Base-by-base conservation (phyloP, 176 grass and related monocot species). In the Bromus sterilis region DNA sequence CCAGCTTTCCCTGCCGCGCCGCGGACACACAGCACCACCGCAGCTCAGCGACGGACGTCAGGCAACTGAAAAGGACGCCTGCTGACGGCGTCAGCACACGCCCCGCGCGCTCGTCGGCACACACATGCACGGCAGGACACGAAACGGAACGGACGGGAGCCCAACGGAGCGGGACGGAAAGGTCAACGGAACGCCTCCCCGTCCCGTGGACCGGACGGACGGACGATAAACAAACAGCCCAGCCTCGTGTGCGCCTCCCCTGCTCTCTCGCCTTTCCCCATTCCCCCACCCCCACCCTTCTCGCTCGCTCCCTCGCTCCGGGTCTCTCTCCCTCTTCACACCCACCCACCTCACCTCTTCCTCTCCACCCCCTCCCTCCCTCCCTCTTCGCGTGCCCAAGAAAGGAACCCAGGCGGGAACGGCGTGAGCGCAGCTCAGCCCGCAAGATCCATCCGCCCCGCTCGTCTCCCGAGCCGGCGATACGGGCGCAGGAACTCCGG, bases 191-290 rank as follows among this genome's bases (percentile, higher is more conserved):
- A 43, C 23, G 12, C 11, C 1, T 15, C 61, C 3, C 26, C 0
- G 14, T 73, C 36, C 55, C 39, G 79, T 81, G 62, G 82, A 85
- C 77, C 61, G 21, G 41, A 24, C 5, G 63, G 4, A 23, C 21
- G 32, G 81, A 56, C 66, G 79, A 90, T 88, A 86, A 92, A 78
- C 78, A 64, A 64, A 37, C 37, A 41, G 37, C 44, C 24, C 53
- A 32, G n/a, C 83, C 42, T 24, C 62, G 43, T 51, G 84, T 43
- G 62, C 30, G 14, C 11, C 12, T 44, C 26, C 51, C 33, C 3
- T 18, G 13, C 1, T 31, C 66, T 76, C 34, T 48, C 25, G 15
- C 5, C 57, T 36, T 5, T 16, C 25, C 84, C 18, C 51, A 6
- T 43, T 4, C 9, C 18, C 66, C 18, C 14, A 31, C 34, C 23